Percentiles rank a stretch among this genome's conserved stretches.
phyloP scores from a whole-genome alignment of 2,329 filamentous ascomycete species.

The Cladosporium velox region DNA sequence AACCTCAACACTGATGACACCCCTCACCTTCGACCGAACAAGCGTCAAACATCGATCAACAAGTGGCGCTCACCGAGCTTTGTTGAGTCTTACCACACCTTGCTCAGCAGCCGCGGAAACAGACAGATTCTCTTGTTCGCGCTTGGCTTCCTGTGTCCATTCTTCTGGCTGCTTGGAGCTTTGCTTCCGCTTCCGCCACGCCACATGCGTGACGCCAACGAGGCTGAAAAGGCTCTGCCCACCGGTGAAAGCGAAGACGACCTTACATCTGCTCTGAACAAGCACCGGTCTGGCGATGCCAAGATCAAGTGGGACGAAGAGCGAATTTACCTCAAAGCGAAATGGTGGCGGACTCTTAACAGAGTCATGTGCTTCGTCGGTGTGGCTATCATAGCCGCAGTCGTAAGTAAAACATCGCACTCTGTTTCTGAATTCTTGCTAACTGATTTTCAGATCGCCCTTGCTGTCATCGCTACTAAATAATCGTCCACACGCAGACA shows the following conservation, averaged over 20 bases:
- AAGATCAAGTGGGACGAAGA: conserved; percentile 37
- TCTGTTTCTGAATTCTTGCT: conserved; percentile 4
- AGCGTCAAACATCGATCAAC: conserved; percentile 29
- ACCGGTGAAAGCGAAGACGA: conserved; percentile 30
- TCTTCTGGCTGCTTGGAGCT: conserved; percentile 40
- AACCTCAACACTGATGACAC: conserved; percentile 19
- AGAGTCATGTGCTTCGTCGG: conserved; percentile 42
- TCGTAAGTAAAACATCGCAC: conserved; percentile 32
- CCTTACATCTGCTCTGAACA: conserved; percentile 32
- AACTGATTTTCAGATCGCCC: conserved; percentile 33
- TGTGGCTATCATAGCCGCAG: conserved; percentile 37
- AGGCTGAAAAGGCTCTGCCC: conserved; percentile 27
- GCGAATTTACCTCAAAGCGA: conserved; percentile 36
- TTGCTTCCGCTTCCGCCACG: conserved; percentile 38
- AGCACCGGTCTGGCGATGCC: conserved; percentile 34
- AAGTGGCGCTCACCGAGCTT: conserved; percentile 39
- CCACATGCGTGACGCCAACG: conserved; percentile 24
- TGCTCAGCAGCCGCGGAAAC: conserved; percentile 37
- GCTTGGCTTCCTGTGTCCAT: conserved; percentile 39
- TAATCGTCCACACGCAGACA: conserved; percentile 18
- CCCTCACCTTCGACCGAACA: conserved; percentile 35
- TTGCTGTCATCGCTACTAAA: conserved; percentile 37
- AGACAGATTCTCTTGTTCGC: conserved; percentile 40
- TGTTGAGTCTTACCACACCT: conserved; percentile 37
- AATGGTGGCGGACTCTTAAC: conserved; percentile 42